Evolutionary conservation across 2,329 filamentous ascomycete species (phyloP), one percentile per base, ranked within the genome.

Genomic region (Coniochaeta prunicola): DNA sequence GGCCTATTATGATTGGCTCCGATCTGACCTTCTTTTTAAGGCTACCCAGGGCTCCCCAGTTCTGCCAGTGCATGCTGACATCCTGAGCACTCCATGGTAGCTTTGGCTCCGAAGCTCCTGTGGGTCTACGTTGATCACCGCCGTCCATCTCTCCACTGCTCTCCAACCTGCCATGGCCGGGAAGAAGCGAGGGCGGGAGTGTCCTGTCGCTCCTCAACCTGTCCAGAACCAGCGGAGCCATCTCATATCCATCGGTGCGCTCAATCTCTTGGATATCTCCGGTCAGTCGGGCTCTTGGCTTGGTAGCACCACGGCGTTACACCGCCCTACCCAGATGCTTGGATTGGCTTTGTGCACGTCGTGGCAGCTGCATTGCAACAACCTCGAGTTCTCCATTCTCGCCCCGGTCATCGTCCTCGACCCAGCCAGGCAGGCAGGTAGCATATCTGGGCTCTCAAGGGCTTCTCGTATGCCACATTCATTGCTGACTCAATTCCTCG

Each of bases 221-320:
- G 12, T 45, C 24, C 40, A 38, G 15, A 38, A 4, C 17, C 15
- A 38, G 36, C 36, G 36, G 36, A 45, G 21, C 40, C 24, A 12
- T 45, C 40, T 26, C 5, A 4, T 26, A 4, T 26, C 40, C 19
- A 45, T 26, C 40, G 5, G 19, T 38, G 31, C n/a, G n/a, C 33
- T 24, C 40, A 26, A 12, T 26, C 40, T 24, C 40, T 45, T 10
- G 45, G 45, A 50, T 50, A 28, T 30, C 45, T 30, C 1, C 45
- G 24, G 13, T 30, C 45, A 50, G 45, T 26, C 30, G 45, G 24
- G 12, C n/a, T 50, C 45, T 50, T 17, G 24, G 24, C 45, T 26
- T 30, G 30, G 53, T 55, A 55, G 33, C 53, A 55, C 31, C 24
- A n/a, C 50, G 28, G 53, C 17, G 53, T 55, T 55, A 55, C 53